Base-by-base conservation (phyloP, 768 basidiomycete species). In the Tephrocybe sp. region DNA sequence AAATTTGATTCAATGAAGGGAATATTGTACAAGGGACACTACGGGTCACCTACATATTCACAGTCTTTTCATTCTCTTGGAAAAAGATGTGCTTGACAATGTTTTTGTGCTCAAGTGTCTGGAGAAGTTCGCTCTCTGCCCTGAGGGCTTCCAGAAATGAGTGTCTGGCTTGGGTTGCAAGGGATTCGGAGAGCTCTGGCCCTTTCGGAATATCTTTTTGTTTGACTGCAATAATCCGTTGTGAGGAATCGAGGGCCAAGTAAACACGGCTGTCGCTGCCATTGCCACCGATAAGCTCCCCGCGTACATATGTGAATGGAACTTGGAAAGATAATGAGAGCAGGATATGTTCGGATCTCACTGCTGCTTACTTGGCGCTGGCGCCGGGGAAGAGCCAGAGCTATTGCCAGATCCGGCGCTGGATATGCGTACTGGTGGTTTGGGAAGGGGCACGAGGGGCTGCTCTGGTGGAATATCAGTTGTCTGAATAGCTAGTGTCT, bases 191-290 rank as follows among this genome's bases (percentile, higher is more conserved):
- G 6, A 14, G 28, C 8, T 26, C 20, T 32, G 44, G 92, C 93
- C 46, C 84, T 82, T 17, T 38, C 1, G 96, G 95, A 48, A 95
- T 82, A 67, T 98, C 95, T 44, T 98, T 96, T 69, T 98, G 97
- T 70, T 99, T 99, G 57, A 98, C 94, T 17, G 96, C 95, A 62
- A 98, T 93, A 88, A 96, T 94, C 70, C 97, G 93, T 93, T 92
- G 93, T 3, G 88, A 92, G 30, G 90, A 90, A 66, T 98, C 97
- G 52, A 98, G 74, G 12, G 92, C 97, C 48, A 98, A 81, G 63
- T 97, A 99, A 28, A 99, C 96, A 38, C 87, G 83, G 9, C 97
- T 97, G 63, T 94, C 98, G 7, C 91, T 93, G 18, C 96, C 97
- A 62, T 90, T 93, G 24, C 96, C 92, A 21, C 97, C 96, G 55